Conservation (phyloP, 225 moss, liverwort and hornwort genomes). For the Bryum argenteum region DNA sequence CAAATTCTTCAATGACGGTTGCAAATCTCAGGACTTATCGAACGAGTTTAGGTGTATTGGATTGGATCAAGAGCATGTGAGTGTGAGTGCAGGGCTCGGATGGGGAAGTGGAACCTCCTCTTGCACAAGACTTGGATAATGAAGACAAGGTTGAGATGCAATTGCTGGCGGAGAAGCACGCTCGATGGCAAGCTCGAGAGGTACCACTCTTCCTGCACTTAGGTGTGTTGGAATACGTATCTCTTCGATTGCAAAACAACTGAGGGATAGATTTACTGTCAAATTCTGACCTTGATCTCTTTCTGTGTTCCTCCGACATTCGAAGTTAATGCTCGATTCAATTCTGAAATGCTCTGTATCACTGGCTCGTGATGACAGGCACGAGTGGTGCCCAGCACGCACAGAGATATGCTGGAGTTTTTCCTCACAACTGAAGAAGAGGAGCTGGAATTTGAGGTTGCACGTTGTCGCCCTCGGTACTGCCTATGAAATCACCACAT, state of each 20-base stretch:
- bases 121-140: conserved; percentile 52
- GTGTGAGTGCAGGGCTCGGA: conserved; percentile 65
- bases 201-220: conserved; percentile 25
- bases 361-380: conserved; percentile 50
- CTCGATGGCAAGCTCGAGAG: conserved; percentile 70
- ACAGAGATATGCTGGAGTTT: conserved; percentile 68
- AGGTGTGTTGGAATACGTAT: too few species aligned
- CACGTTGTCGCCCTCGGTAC: conserved; percentile 80
- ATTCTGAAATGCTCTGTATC: too few species aligned
- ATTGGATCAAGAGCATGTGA: neutral
- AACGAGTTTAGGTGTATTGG: too few species aligned
- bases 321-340: neutral
- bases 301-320: neutral
- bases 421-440: conserved; percentile 67
- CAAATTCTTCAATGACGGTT: neutral
- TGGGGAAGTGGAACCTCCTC: conserved; percentile 47
- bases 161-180: conserved; percentile 59
- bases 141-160: conserved; percentile 56
- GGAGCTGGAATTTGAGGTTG: conserved; percentile 88
- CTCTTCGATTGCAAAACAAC: neutral
- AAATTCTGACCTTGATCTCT: neutral
- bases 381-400: conserved; percentile 62
- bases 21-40: too few species aligned
- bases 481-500: neutral
- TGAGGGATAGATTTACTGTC: neutral